Base-by-base conservation (phyloP, 352 stramenopile species). In the Pythium rishiriense region DNA sequence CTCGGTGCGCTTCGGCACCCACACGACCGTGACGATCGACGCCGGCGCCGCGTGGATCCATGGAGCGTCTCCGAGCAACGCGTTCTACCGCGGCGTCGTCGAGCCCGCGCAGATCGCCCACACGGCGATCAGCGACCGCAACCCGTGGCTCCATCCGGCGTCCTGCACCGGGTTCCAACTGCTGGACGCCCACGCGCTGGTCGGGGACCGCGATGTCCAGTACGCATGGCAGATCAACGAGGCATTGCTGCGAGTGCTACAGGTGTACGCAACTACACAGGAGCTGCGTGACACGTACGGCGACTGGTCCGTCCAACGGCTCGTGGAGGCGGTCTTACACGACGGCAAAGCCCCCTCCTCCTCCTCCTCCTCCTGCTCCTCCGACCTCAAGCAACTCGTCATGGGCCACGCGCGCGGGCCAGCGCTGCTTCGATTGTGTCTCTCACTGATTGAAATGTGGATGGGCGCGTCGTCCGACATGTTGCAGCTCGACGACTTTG, bases 41-140 rank as follows among this genome's bases (percentile, higher is more conserved):
- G 64, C 79, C 21, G 80, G 78, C 14, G 76, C 80, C 11, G 80
- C 80, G 35, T 89, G 78, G 80, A 84, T 89, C 51, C 78, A 85
- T 60, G 80, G 80, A 21, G 83, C 74, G 1, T 61, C 72, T 12
- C 8, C 52, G 5, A 67, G 58, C 39, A 85, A 87, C 43, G 75
- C 61, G 17, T 71, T 71, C 58, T 60, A 60, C 29, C 58, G 64
- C 25, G 58, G 63, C 39, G 75, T 90, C 56, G 70, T 78, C 7
- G 61, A 64, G 12, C 62, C 78, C 11, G 82, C 80, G 4, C 66
- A 69, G 14, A 77, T 91, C 15, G 51, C 55, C n/a, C 68, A 72
- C 24, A 85, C 88, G 33, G 62, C 71, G 45, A 71, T 91, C 37
- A 85, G 76, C 35, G 47, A 69, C 29, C 72, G 78, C 28, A 89